Conservation (phyloP, 129 eudicot species). For the Glebionis coronaria region DNA sequence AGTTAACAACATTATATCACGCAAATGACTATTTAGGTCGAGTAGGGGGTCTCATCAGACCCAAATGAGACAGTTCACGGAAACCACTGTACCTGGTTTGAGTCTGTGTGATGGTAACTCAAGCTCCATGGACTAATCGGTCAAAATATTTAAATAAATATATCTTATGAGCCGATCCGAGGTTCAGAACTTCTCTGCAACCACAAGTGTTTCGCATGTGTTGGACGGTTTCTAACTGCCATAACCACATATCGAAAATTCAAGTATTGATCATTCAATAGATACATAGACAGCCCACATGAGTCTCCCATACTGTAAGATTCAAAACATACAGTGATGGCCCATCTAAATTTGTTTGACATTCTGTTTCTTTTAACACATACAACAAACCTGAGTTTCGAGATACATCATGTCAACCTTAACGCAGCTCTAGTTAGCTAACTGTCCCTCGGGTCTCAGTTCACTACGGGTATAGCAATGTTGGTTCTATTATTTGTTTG, state of each 20-base stretch:
- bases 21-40: too few relatives aligned
- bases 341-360: constrained; percentile 37
- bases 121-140: too few relatives aligned
- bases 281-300: constrained; percentile 59
- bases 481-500: constrained; percentile 33
- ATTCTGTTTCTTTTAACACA: constrained; percentile 30
- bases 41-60: neutral
- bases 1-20: too few relatives aligned
- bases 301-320: constrained; percentile 58
- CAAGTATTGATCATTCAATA: constrained; percentile 14
- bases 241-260: constrained; percentile 3
- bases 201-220: too few relatives aligned
- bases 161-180: too few relatives aligned
- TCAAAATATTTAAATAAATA: too few relatives aligned
- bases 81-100: neutral
- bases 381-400: neutral
- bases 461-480: neutral
- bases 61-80: neutral
- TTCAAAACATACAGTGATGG: constrained; percentile 39
- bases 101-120: neutral
- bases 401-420: constrained; percentile 10
- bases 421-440: constrained; percentile 8
- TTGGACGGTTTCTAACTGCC: neutral
- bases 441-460: neutral
- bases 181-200: too few relatives aligned